Evolutionary conservation across 1,284 basidiomycete species (phyloP).

Genomic region (Ceratobasidium theobromae): DNA sequence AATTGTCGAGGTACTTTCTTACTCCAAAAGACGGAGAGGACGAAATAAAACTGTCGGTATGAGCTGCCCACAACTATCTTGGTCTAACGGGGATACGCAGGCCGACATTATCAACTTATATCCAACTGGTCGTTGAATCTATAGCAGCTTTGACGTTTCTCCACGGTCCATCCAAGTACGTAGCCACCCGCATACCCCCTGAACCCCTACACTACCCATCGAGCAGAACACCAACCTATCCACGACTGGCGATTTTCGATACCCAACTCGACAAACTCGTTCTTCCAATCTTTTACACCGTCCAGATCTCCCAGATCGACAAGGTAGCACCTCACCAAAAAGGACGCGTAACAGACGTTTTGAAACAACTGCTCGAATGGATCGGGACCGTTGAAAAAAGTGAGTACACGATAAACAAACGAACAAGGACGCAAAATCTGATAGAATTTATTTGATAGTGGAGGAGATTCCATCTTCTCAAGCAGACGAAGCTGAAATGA

Average conservation of each 20-base stretch:
- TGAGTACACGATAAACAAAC: not conserved
- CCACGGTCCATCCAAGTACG: slow-evolving; percentile 37
- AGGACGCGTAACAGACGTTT: slow-evolving; percentile 2
- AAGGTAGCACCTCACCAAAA: not conserved
- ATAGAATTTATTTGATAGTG: not conserved
- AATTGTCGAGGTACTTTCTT: slow-evolving; percentile 62
- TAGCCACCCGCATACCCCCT: not conserved
- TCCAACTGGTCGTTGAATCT: slow-evolving; percentile 27
- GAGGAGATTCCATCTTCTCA: slow-evolving; percentile 27
- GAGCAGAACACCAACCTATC: slow-evolving; percentile 39
- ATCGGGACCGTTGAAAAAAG: slow-evolving; percentile 29
- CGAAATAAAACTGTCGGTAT: slow-evolving; percentile 33
- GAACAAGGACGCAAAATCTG: too few species aligned
- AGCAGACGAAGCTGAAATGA: slow-evolving; percentile 6
- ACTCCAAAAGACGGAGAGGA: slow-evolving; percentile 33
- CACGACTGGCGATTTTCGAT: slow-evolving; percentile 59
- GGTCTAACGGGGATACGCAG: not conserved
- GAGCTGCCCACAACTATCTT: too few species aligned
- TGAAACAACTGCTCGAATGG: slow-evolving; percentile 29
- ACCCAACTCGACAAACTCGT: slow-evolving; percentile 56
- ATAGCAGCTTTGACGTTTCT: slow-evolving; percentile 42
- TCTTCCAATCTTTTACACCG: slow-evolving; percentile 50
- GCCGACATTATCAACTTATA: slow-evolving; percentile 32
- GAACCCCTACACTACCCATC: not conserved
- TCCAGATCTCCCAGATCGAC: not conserved